Base-by-base conservation (phyloP, 495 filamentous ascomycete genomes). In the Staphylotrichum tortipilum region DNA sequence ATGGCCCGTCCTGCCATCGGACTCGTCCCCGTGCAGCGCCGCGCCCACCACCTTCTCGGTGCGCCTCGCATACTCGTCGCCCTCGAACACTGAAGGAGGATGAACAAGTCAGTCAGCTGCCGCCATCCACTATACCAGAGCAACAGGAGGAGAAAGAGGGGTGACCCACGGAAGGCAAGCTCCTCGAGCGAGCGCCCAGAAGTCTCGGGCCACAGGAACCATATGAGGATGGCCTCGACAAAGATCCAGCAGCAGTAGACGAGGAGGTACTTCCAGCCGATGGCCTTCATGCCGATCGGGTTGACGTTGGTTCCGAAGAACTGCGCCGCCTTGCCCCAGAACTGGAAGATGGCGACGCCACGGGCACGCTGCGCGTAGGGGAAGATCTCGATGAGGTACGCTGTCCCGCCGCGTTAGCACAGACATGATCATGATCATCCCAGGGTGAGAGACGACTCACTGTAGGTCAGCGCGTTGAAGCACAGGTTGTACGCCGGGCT, bases 391-490 rank as follows among this genome's bases (percentile, higher is more conserved):
- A 83, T 68, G 11, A 84, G 68, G 60, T 81, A 83, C 18, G 81
- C 75, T 72, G 40, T 10, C 8, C 2, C n/a, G 26, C 10, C n/a
- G 26, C 10, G 31, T 59, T 46, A 51, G 39, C 10, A 18, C 8
- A n/a, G n/a, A 23, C 10, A 4, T 14, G 3, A 7, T 7, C 2
- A 37, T 21, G 8, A 9, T 10, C 26, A 5, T 28, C 10, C 10
- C 11, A 19, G n/a, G 6, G 17, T 19, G 9, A 22, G 8, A 1
- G 11, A 8, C 15, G 12, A 58, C 70, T 67, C 58, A 81, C 78
- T 82, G 61, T 82, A 84, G 0, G 80, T 81, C 42, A 84, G 66
- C n/a, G 81, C 80, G 47, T 84, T 84, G 52, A 82, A 83, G 33
- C 78, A 81, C 39, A 84, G 67, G 52, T 73, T 84, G 44, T 84